Conservation (phyloP, 345 rosid species). For the Lepidium aucheri region DNA sequence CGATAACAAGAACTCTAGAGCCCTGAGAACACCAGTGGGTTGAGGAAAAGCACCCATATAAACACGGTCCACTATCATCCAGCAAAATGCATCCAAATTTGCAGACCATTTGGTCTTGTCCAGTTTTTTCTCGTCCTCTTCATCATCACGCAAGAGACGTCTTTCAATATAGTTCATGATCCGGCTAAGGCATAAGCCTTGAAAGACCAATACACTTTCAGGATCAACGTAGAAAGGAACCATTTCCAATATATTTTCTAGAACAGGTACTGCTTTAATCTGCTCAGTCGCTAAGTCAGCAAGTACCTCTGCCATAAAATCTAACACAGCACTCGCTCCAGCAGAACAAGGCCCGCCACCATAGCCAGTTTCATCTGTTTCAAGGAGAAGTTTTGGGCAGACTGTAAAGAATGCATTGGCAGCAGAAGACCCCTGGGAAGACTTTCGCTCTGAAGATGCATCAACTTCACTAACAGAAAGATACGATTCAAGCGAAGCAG, state of each 20-base stretch:
- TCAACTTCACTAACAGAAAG: conserved; percentile 57
- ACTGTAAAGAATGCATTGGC: conserved; percentile 50
- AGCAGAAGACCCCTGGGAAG: conserved; percentile 50
- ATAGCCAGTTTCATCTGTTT: conserved; percentile 88
- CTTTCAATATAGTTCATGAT: conserved; percentile 96
- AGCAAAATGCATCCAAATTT: conserved; percentile 87
- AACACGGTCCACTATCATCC: conserved; percentile 95
- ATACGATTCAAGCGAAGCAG: conserved; percentile 67
- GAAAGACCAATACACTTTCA: conserved; percentile 83
- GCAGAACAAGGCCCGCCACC: conserved; percentile 99
- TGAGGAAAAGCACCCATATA: conserved; percentile 97
- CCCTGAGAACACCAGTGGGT: conserved; percentile 67
- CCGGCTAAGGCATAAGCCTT: conserved; percentile 89
- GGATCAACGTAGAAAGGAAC: conserved; percentile 84
- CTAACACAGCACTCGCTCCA: conserved; percentile 91
- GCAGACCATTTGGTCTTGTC: conserved; percentile 91
- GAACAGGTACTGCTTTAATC: conserved; percentile 67
- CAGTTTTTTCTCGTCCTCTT: conserved; percentile 88
- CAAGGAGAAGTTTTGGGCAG: conserved; percentile 64
- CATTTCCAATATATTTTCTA: conserved; percentile 83
- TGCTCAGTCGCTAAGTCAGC: conserved; percentile 90
- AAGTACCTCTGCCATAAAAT: conserved; percentile 95
- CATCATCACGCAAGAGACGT: conserved; percentile 96
- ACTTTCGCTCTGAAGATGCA: conserved; percentile 57
- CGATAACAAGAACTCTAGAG: conserved; percentile 86